phyloP scores from a whole-genome alignment of 2,329 filamentous ascomycete genomes.

The Geosmithia putterillii region DNA sequence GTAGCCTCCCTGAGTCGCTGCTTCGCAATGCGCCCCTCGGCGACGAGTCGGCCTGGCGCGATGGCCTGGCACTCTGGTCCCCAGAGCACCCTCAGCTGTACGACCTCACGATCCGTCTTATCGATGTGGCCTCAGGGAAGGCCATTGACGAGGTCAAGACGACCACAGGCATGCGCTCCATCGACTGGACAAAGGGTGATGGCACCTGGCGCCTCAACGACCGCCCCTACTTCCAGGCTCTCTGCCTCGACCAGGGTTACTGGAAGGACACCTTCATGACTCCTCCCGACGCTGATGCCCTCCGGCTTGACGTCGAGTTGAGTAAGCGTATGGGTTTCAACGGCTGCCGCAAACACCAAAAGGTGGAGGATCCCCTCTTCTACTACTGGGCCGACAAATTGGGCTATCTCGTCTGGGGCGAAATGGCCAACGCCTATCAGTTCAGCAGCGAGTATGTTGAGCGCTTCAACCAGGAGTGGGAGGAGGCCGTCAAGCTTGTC shows the following conservation, averaged over 20 bases:
- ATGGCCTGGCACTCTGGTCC: constrained; percentile 50
- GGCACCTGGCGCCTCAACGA: constrained; percentile 47
- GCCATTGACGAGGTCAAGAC: constrained; percentile 45
- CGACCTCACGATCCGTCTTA: constrained; percentile 39
- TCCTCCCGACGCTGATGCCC: constrained; percentile 31
- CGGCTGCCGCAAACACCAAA: constrained; percentile 53
- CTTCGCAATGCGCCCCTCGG: constrained; percentile 18
- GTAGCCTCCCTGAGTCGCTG: constrained; percentile 23
- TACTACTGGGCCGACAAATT: constrained; percentile 49
- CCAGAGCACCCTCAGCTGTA: constrained; percentile 46
- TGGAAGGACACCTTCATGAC: constrained; percentile 51
- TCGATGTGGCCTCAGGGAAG: constrained; percentile 19
- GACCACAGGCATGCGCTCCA: constrained; percentile 46
- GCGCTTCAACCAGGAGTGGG: constrained; percentile 53
- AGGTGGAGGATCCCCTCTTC: constrained; percentile 49
- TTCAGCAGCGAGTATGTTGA: constrained; percentile 46
- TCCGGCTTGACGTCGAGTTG: constrained; percentile 40
- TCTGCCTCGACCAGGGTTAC: constrained; percentile 51
- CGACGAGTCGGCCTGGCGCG: constrained; percentile 30
- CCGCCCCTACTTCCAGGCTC: constrained; percentile 45
- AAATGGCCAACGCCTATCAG: constrained; percentile 53
- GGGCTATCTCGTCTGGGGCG: constrained; percentile 51
- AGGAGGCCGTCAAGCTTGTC: constrained; percentile 47
- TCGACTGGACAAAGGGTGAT: constrained; percentile 46
- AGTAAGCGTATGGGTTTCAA: constrained; percentile 51